Conservation (phyloP, 768 basidiomycete genomes). For the Calocybe cyanea region DNA sequence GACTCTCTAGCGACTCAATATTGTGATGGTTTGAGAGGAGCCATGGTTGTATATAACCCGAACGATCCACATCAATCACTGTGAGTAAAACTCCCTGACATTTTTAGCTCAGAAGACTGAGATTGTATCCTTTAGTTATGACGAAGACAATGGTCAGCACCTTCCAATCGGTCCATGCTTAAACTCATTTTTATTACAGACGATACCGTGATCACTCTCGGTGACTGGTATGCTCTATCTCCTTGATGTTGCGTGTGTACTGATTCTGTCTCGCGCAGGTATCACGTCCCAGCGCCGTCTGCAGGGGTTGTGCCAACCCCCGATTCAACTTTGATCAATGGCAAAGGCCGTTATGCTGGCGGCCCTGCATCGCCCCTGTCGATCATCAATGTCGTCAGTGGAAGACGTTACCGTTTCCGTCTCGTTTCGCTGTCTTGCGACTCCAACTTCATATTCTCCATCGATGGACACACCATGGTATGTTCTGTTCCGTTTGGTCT, state of each 20-base stretch:
- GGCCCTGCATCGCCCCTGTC: slow-evolving; percentile 35
- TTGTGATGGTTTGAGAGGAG: slow-evolving; percentile 2
- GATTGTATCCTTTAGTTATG: background rate
- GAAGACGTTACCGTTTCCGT: slow-evolving; percentile 44
- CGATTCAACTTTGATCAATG: slow-evolving; percentile 28
- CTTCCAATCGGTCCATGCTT: background rate
- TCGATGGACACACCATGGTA: slow-evolving; percentile 28
- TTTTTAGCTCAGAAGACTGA: background rate
- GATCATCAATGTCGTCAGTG: slow-evolving; percentile 33
- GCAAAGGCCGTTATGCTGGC: slow-evolving; percentile 32
- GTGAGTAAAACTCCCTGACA: background rate
- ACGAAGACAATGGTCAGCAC: background rate
- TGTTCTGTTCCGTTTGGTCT: slow-evolving; percentile 7
- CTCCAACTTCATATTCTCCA: slow-evolving; percentile 25
- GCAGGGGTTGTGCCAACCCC: slow-evolving; percentile 3
- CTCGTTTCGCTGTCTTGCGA: slow-evolving; percentile 35
- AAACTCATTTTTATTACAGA: slow-evolving; percentile 9
- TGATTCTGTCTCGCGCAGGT: slow-evolving; percentile 4
- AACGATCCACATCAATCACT: background rate
- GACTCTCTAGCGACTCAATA: background rate
- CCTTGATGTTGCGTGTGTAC: background rate
- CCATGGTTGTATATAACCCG: background rate
- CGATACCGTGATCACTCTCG: slow-evolving; percentile 26
- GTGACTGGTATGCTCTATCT: slow-evolving; percentile 24
- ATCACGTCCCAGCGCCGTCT: slow-evolving; percentile 12